phyloP scores from a whole-genome alignment of 2,329 filamentous ascomycete species.

The Mariannaea sp. region DNA sequence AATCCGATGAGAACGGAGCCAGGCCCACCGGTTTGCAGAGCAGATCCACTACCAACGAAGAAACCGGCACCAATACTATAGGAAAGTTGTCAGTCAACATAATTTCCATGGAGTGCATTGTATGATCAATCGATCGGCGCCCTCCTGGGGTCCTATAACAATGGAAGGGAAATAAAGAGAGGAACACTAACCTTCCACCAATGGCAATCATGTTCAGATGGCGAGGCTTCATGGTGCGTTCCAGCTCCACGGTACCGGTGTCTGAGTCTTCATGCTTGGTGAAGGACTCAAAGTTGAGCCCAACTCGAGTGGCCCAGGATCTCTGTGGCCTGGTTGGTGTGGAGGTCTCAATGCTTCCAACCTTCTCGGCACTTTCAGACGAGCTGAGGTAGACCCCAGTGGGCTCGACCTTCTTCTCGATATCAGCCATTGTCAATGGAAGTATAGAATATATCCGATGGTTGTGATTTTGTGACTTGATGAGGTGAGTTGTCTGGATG shows the following conservation, averaged over 20 bases:
- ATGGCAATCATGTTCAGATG: conserved; percentile 39
- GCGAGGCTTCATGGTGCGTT: conserved; percentile 36
- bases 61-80: conserved; percentile 61
- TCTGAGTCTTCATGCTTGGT: conserved; percentile 29
- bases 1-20: conserved; percentile 54
- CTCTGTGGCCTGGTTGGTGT: conserved; percentile 5
- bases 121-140: too few species aligned
- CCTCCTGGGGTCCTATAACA: too few species aligned
- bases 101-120: too few species aligned
- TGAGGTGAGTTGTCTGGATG: neutral
- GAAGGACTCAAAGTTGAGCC: conserved; percentile 32
- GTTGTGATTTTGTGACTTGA: too few species aligned
- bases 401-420: conserved; percentile 24
- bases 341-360: conserved; percentile 11
- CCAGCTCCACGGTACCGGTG: conserved; percentile 30
- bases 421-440: conserved; percentile 29
- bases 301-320: conserved; percentile 37
- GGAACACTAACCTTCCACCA: conserved; percentile 35
- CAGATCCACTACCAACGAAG: conserved; percentile 61
- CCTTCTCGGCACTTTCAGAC: conserved; percentile 28
- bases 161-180: too few species aligned
- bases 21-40: conserved; percentile 43
- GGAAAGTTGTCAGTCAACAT: too few species aligned
- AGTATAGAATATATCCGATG: too few species aligned
- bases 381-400: conserved; percentile 20